These are phyloP conservation scores for Clarireedia homoeocarpa DNA, from an alignment of 2,329 filamentous ascomycete genomes.

Conservation along the genomic window DNA sequence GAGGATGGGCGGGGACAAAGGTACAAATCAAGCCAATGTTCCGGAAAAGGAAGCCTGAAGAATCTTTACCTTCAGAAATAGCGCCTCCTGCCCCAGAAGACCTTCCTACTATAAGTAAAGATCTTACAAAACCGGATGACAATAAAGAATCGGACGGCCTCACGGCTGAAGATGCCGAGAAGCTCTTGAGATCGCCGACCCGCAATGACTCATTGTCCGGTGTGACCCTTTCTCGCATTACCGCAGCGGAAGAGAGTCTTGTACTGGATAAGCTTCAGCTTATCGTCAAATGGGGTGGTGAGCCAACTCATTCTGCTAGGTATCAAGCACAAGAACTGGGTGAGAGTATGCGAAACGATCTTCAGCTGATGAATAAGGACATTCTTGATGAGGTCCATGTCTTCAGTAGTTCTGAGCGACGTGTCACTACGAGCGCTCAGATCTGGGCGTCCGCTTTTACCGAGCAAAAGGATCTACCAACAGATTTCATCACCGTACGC, in stretches of 20 bases:
- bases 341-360: constrained; percentile 90
- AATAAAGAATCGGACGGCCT: constrained; percentile 9
- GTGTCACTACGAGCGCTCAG: constrained; percentile 91
- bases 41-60: constrained; percentile 70
- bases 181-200: constrained; percentile 39
- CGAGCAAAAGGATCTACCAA: constrained; percentile 73
- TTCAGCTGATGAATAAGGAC: constrained; percentile 86
- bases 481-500: constrained; percentile 81
- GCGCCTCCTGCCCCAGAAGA: neutral
- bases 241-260: constrained; percentile 85
- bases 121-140: constrained; percentile 1
- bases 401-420: constrained; percentile 90
- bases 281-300: constrained; percentile 98
- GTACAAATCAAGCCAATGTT: constrained; percentile 99
- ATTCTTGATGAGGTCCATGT: constrained; percentile 88
- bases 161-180: constrained; percentile 6
- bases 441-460: constrained; percentile 91
- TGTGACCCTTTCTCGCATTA: constrained; percentile 87
- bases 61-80: constrained; percentile 23
- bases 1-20: constrained; percentile 90
- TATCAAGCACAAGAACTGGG: constrained; percentile 95
- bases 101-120: neutral
- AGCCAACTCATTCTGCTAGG: constrained; percentile 92
- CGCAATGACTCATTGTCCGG: constrained; percentile 82
- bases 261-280: constrained; percentile 93